Evolutionary conservation across 2,329 filamentous ascomycete genomes (phyloP).

Genomic region (Penicillium sp.): DNA sequence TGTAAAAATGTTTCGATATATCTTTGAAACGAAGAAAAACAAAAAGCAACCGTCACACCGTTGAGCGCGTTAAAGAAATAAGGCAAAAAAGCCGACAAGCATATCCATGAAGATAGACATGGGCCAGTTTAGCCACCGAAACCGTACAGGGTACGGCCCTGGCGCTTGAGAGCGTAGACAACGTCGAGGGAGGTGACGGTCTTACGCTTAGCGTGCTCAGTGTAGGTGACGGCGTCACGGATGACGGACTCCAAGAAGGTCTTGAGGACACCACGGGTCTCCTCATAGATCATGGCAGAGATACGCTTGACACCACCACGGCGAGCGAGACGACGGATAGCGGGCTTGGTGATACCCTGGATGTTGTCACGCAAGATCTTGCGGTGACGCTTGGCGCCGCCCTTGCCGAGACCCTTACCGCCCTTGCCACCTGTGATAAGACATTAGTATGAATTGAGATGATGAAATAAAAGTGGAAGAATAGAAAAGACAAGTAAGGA

Average conservation of each 20-base stretch:
- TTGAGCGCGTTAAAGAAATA: constrained; percentile 20
- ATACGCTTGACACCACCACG: constrained; percentile 99
- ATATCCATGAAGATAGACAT: neutral
- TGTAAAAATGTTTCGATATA: neutral
- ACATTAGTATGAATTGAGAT: constrained; percentile 15
- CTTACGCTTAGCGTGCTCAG: constrained; percentile 76
- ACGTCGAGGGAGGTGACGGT: constrained; percentile 60
- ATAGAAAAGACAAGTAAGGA: neutral
- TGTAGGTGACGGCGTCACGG: constrained; percentile 77
- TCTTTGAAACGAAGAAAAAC: constrained; percentile 6
- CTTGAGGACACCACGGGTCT: constrained; percentile 80
- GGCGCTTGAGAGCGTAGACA: constrained; percentile 64
- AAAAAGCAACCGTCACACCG: constrained; percentile 22
- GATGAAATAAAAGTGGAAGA: neutral
- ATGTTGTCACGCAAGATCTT: constrained; percentile 99
- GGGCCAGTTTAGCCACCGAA: constrained; percentile 71
- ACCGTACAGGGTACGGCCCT: constrained; percentile 75
- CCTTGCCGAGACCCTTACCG: constrained; percentile 97
- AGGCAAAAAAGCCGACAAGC: neutral
- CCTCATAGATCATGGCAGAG: constrained; percentile 89
- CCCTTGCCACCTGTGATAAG: constrained; percentile 75
- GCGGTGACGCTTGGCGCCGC: constrained; percentile 97
- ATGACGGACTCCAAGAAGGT: constrained; percentile 82
- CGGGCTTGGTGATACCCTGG: constrained; percentile 98
- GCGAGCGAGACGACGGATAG: constrained; percentile 96